These are phyloP conservation scores for Rosa rugosa DNA, from an alignment of 306 rosid genomes.

Conservation along the genomic window DNA sequence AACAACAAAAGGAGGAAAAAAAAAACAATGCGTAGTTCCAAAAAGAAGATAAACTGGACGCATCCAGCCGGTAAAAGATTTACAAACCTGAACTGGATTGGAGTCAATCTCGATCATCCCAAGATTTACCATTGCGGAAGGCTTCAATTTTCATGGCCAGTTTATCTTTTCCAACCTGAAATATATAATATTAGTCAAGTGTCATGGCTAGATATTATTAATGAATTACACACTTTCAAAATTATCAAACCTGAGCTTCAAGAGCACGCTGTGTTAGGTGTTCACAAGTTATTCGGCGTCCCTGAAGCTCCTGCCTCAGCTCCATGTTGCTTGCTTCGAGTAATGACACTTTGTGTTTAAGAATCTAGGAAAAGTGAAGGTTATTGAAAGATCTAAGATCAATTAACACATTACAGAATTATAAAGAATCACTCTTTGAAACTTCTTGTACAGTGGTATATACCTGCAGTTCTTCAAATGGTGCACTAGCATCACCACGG, in stretches of 20 bases:
- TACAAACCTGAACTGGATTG: slow-evolving; percentile 55
- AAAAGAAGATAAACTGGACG: neutral
- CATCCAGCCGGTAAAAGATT: neutral
- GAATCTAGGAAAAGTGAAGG: slow-evolving; percentile 50
- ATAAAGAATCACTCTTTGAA: slow-evolving; percentile 13
- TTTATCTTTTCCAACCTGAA: slow-evolving; percentile 87
- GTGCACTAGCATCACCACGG: slow-evolving; percentile 66
- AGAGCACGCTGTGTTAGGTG: slow-evolving; percentile 49
- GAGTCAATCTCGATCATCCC: slow-evolving; percentile 89
- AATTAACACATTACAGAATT: neutral
- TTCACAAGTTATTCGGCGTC: slow-evolving; percentile 38
- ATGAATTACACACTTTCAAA: neutral
- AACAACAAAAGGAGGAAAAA: neutral
- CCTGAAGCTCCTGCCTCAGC: slow-evolving; percentile 66
- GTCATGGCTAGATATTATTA: neutral
- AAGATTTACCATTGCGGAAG: slow-evolving; percentile 78
- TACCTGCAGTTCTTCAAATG: slow-evolving; percentile 92
- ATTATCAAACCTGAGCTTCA: slow-evolving; percentile 47
- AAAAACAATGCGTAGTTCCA: neutral
- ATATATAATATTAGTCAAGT: slow-evolving; percentile 22
- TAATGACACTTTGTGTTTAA: slow-evolving; percentile 81
- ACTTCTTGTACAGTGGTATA: slow-evolving; percentile 18
- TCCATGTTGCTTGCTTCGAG: slow-evolving; percentile 88
- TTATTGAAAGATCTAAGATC: slow-evolving; percentile 20
- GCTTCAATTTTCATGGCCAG: slow-evolving; percentile 71